Percentiles rank a stretch among this genome's conserved stretches.
Conservation (phyloP, 164 flowering plant genomes). For the Nymphaea colorata region DNA sequence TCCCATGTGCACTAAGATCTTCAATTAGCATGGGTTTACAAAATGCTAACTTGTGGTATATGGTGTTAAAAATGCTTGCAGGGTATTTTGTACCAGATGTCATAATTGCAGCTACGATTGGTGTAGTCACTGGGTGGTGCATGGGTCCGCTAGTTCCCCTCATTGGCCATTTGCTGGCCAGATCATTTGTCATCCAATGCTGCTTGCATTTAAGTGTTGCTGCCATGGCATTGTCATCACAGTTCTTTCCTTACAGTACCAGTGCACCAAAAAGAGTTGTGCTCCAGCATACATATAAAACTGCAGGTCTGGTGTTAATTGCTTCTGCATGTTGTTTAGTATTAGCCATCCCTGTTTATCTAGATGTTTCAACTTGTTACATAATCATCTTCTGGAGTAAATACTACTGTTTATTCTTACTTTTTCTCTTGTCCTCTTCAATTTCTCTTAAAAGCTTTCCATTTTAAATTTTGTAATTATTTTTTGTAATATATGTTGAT, state of each 20-base stretch:
- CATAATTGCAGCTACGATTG: conserved; percentile 61
- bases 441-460: too few species aligned
- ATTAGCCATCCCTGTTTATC: background rate
- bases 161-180: conserved; percentile 65
- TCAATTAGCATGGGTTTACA: background rate
- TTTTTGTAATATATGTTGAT: too few species aligned
- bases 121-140: conserved; percentile 72
- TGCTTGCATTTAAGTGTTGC: conserved; percentile 59
- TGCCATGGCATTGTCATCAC: conserved; percentile 80
- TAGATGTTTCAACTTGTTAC: too few species aligned
- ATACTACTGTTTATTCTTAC: too few species aligned
- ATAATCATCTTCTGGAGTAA: too few species aligned
- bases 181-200: conserved; percentile 45
- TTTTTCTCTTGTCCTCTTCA: too few species aligned
- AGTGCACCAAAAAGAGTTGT: conserved; percentile 89
- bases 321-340: background rate
- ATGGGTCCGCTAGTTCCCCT: conserved; percentile 79
- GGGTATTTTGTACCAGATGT: conserved; percentile 78
- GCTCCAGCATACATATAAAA: conserved; percentile 68
- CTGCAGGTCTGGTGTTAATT: conserved; percentile 33
- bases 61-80: conserved; percentile 22
- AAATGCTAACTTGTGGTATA: conserved; percentile 2
- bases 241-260: conserved; percentile 78
- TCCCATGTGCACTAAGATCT: too few species aligned
- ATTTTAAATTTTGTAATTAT: too few species aligned